phyloP scores from a whole-genome alignment of 208 protist species.

The Leishmania amazonensis region DNA sequence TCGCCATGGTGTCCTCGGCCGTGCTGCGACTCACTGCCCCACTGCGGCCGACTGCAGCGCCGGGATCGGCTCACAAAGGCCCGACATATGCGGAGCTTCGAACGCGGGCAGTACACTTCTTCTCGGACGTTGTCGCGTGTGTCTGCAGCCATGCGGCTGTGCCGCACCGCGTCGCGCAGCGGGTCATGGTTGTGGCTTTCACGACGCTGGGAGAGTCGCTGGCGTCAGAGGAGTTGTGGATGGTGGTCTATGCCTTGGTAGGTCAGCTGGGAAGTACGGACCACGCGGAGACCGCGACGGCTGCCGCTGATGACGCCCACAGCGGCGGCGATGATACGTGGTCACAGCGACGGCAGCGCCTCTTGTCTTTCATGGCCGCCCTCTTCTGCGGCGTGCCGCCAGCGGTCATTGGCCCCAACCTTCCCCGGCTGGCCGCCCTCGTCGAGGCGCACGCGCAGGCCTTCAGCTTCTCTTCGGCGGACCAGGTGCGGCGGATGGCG shows the following conservation, averaged over 20 bases:
- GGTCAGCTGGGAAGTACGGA: slow-evolving; percentile 1
- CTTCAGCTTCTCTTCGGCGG: slow-evolving; percentile 31
- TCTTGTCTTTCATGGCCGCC: slow-evolving; percentile 12
- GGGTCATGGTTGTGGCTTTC: slow-evolving; percentile 11
- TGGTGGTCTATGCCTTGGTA: slow-evolving; percentile 6
- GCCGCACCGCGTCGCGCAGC: slow-evolving; percentile 16
- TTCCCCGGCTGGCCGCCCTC: slow-evolving; percentile 30
- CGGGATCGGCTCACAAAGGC: neutral
- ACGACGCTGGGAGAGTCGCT: slow-evolving; percentile 1
- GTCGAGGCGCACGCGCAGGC: slow-evolving; percentile 19
- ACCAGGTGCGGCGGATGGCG: slow-evolving; percentile 22
- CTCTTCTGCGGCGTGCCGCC: slow-evolving; percentile 6
- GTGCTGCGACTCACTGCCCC: slow-evolving; percentile 20
- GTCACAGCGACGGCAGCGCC: slow-evolving; percentile 28
- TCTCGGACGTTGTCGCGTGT: slow-evolving; percentile 10
- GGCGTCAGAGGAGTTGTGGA: slow-evolving; percentile 19
- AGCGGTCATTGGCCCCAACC: neutral
- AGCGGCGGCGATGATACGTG: slow-evolving; percentile 11
- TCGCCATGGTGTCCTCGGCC: slow-evolving; percentile 8
- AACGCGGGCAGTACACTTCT: slow-evolving; percentile 13
- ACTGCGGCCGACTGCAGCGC: neutral
- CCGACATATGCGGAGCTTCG: slow-evolving; percentile 7
- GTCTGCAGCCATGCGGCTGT: slow-evolving; percentile 23
- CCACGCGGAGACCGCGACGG: neutral
- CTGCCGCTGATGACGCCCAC: neutral